Conservation (phyloP, 73 alveolate genomes). For the Tetrahymena borealis region DNA sequence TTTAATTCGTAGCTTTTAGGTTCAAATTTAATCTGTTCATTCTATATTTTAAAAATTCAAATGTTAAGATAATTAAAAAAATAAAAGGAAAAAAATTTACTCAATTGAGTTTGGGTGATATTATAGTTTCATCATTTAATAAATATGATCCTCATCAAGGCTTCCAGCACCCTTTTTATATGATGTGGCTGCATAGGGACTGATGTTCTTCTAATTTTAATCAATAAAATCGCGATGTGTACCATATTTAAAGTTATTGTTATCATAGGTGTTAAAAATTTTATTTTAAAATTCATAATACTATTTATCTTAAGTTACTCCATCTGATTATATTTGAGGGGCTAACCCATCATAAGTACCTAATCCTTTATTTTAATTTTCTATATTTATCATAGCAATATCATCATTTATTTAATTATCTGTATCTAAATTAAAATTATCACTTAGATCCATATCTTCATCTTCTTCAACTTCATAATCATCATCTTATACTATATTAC, state of each 20-base stretch:
- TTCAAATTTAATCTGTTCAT: neutral
- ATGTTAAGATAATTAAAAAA: neutral
- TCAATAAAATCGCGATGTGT: neutral
- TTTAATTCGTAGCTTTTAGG: neutral
- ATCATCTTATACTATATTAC: neutral
- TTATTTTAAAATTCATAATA: neutral
- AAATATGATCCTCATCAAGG: neutral
- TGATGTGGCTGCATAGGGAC: neutral
- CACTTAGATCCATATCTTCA: slow-evolving; percentile 1
- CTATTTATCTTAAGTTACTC: neutral
- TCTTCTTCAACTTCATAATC: neutral
- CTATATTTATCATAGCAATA: neutral
- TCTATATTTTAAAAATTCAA: neutral
- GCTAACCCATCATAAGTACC: neutral
- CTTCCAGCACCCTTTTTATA: neutral
- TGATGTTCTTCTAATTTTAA: neutral
- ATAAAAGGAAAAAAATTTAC: neutral
- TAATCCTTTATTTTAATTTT: neutral
- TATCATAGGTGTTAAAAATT: neutral
- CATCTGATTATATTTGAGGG: neutral
- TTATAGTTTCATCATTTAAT: neutral
- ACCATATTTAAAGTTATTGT: neutral
- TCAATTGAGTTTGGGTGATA: neutral
- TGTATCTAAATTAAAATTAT: neutral
- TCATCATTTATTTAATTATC: neutral